Evolutionary conservation across 331 rosid species (phyloP).

Genomic region (Rosa hybrid): DNA sequence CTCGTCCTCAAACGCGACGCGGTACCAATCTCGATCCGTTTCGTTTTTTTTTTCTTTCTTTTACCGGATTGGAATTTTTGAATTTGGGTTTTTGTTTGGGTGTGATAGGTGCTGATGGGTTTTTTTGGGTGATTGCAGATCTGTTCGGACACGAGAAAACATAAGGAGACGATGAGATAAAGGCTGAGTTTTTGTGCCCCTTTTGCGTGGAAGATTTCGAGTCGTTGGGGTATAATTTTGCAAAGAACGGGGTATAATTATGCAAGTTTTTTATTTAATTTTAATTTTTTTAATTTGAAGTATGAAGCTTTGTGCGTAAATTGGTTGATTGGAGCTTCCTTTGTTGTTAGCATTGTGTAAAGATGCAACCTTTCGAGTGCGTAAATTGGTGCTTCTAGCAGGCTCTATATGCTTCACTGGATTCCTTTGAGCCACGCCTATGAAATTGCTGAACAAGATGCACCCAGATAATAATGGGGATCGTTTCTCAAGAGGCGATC

Average conservation of each 20-base stretch:
- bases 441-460: too few species aligned
- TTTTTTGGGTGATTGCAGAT: conserved; percentile 40
- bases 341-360: background rate
- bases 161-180: conserved; percentile 62
- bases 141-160: conserved; percentile 55
- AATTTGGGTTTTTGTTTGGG: background rate
- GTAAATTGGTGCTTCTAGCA: too few species aligned
- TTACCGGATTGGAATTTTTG: too few species aligned
- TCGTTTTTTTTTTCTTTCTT: background rate
- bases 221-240: conserved; percentile 81
- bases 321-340: background rate
- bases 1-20: too few species aligned
- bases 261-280: conserved; percentile 35
- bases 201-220: conserved; percentile 88
- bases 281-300: background rate
- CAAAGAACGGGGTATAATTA: too few species aligned
- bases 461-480: conserved; percentile 45
- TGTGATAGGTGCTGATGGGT: background rate
- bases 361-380: background rate
- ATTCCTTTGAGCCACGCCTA: too few species aligned
- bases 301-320: background rate
- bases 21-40: conserved; percentile 84
- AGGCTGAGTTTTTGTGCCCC: conserved; percentile 79
- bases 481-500: conserved; percentile 62
- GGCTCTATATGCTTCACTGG: too few species aligned